Base-by-base conservation (phyloP, 2,329 filamentous ascomycete species). In the Fusarium sp. region DNA sequence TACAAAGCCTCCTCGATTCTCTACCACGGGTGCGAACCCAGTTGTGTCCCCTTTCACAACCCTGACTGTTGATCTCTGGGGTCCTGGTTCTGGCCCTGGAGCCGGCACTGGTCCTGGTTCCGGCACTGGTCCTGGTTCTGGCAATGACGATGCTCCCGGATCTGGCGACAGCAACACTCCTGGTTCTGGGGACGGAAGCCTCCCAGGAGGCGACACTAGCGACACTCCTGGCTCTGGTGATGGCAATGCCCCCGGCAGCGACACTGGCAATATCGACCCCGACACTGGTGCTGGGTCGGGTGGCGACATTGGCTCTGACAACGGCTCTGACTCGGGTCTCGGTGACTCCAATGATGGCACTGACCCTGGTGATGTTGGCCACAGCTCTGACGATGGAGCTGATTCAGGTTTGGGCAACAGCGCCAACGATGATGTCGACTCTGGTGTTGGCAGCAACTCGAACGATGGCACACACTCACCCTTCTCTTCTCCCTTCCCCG, bases 41-140 rank as follows among this genome's bases (percentile, higher is more conserved):
- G 67, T 72, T 39, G 74, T 80, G 10, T 70, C 78, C 6, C 77
- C 77, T 6, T 83, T 83, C 69, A 84, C 82, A 9, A 84, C 82
- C 16, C 35, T 83, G 39, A 83, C 82, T 13, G 76, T 83, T 65
- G 80, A 83, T 57, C 76, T 83, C 33, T 83, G 81, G 81, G 80
- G 77, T 11, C 59, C 72, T 27, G 69, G 72, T 72, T 33, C 66
- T 43, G 66, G 27, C 18, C 31, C 52, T 29, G 57, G 68, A 52
- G 60, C 69, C 29, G 68, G 61, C 39, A 61, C 67, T 41, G 58
- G 33, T 41, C n/a, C 69, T 56, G 67, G 39, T n/a, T 24, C 66
- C 68, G 67, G 24, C 27, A 27, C 67, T 41, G 58, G 33, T 41
- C n/a, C 69, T 56, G 67, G 39, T n/a, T 24, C 66, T 69, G 67